Percentiles rank a stretch among this genome's conserved stretches.
Evolutionary conservation across 2,329 filamentous ascomycete species (phyloP).

Genomic region (Trichoderma polysporum): DNA sequence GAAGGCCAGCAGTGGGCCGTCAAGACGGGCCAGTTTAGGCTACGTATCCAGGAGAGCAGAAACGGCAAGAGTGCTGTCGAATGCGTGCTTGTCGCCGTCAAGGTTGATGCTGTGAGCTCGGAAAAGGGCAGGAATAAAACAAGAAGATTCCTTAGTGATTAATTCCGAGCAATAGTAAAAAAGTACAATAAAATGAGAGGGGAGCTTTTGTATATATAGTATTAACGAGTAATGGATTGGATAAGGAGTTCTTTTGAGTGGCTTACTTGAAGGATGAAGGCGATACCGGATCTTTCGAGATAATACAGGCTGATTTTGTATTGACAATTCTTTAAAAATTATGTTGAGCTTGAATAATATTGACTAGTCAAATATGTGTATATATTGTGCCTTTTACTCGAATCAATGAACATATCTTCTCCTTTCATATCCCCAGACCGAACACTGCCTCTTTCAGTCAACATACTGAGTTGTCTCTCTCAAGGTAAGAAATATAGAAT

Average conservation of each 20-base stretch:
- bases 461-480: not conserved
- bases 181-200: not conserved
- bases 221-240: not conserved
- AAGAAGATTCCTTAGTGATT: conserved; percentile 58
- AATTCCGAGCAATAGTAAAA: not conserved
- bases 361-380: not conserved
- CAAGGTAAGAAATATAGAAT: not conserved
- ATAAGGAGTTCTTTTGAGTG: not conserved
- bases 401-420: not conserved
- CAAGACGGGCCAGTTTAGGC: conserved; percentile 67
- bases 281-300: not conserved
- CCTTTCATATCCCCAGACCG: not conserved
- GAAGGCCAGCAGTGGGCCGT: conserved; percentile 57
- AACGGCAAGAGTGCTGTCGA: conserved; percentile 59
- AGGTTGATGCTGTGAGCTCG: conserved; percentile 68
- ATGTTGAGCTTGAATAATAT: not conserved
- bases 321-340: not conserved
- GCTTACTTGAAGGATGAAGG: not conserved
- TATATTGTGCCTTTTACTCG: not conserved
- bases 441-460: not conserved
- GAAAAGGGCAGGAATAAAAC: conserved; percentile 65
- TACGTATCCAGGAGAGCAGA: conserved; percentile 59
- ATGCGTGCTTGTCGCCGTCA: conserved; percentile 72
- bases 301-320: not conserved
- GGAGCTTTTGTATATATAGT: not conserved